Percentiles rank a stretch among this genome's conserved stretches.
Evolutionary conservation across 441 rosid genomes (phyloP).

Genomic region (Flueggea neowawraea): DNA sequence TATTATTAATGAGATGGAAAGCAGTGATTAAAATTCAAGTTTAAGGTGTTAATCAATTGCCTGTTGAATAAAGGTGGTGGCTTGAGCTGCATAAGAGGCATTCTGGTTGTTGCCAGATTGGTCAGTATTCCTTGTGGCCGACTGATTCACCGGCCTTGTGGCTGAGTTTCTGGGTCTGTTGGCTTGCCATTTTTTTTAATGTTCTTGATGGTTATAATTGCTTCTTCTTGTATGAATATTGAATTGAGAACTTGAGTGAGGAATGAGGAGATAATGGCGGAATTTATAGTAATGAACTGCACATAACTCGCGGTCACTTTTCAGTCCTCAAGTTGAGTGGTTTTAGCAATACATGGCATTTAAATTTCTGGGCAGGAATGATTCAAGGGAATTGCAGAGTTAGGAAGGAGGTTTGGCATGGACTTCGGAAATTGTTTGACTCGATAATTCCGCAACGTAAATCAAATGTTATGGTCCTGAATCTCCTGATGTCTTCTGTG

Average conservation of each 20-base stretch:
- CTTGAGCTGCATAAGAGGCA: conserved; percentile 16
- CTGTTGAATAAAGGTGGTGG: conserved; percentile 39
- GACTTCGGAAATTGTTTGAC: too few species aligned
- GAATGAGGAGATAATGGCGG: background rate
- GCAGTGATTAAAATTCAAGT: too few species aligned
- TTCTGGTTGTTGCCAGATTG: conserved; percentile 1
- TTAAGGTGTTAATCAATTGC: background rate
- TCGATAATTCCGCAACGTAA: too few species aligned
- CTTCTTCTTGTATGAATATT: background rate
- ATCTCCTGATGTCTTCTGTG: too few species aligned
- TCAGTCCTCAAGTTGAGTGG: background rate
- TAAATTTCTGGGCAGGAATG: too few species aligned
- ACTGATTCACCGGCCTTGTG: too few species aligned
- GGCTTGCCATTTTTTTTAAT: conserved; percentile 18
- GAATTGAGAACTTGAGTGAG: background rate
- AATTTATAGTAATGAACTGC: conserved; percentile 11
- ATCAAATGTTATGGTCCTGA: too few species aligned
- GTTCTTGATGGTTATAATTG: background rate
- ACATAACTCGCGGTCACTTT: background rate
- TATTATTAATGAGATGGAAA: too few species aligned
- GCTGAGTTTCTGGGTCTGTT: conserved; percentile 3
- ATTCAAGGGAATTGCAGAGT: too few species aligned
- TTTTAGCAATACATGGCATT: too few species aligned
- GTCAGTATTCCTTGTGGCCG: conserved; percentile 8
- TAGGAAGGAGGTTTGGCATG: too few species aligned